Conservation (phyloP, 805 yeast species). For the Gaillardinia entomophila region DNA sequence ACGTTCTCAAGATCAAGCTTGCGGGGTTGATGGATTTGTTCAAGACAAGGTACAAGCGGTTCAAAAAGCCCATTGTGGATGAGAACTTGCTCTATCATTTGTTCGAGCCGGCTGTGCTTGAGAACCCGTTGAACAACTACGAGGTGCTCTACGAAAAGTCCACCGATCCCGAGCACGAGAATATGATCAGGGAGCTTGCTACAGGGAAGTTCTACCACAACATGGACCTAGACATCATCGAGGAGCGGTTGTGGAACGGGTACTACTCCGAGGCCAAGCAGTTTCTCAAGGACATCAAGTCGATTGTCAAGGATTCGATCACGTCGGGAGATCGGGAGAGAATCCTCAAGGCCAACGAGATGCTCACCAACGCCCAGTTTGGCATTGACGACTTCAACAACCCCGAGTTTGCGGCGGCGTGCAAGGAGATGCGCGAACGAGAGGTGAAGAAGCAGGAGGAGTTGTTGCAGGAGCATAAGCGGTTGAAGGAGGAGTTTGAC, state of each 20-base stretch:
- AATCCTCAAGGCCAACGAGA: constrained; percentile 76
- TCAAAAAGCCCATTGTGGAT: constrained; percentile 86
- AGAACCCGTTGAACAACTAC: constrained; percentile 29
- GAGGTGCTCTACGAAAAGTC: constrained; percentile 40
- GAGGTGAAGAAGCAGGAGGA: constrained; percentile 51
- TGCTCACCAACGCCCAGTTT: constrained; percentile 94
- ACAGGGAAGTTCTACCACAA: constrained; percentile 73
- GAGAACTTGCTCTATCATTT: constrained; percentile 67
- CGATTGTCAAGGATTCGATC: constrained; percentile 75
- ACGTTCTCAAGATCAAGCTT: constrained; percentile 76
- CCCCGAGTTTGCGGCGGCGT: constrained; percentile 68
- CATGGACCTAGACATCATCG: constrained; percentile 91
- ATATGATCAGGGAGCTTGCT: constrained; percentile 74
- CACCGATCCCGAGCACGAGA: constrained; percentile 42
- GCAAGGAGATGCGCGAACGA: constrained; percentile 65
- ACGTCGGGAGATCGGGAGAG: constrained; percentile 80
- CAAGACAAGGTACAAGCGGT: constrained; percentile 80
- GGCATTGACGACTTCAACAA: constrained; percentile 84
- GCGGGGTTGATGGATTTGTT: constrained; percentile 87
- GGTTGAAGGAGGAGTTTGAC: constrained; percentile 18
- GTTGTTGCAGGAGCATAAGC: constrained; percentile 31
- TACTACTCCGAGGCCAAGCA: constrained; percentile 90
- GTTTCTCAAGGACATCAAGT: constrained; percentile 75
- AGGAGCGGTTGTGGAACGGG: constrained; percentile 96
- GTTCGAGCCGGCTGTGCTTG: constrained; percentile 55